A percentile compares a stretch with the other conserved stretches of the same genome.
Evolutionary conservation across 495 filamentous ascomycete genomes (phyloP).

Genomic region (Aspergillus indologenus): DNA sequence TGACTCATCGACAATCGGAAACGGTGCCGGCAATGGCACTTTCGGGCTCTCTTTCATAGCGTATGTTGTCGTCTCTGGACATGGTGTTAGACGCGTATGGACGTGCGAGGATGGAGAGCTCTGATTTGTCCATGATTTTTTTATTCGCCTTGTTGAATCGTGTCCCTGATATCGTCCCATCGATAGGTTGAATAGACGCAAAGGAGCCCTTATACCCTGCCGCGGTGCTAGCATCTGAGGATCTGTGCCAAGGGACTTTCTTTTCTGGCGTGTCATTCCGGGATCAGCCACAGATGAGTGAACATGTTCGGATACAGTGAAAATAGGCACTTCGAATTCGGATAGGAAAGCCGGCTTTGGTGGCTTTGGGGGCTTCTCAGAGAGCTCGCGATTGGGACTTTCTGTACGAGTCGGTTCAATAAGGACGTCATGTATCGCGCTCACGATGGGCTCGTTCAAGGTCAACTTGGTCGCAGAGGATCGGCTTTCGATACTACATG

Average conservation of each 20-base stretch:
- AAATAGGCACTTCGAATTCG: not conserved
- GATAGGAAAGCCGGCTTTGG: conserved; percentile 16
- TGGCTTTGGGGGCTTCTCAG: conserved; percentile 11
- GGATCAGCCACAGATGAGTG: not conserved
- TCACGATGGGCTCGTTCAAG: not conserved
- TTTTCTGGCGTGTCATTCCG: not conserved
- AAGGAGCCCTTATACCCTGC: not conserved
- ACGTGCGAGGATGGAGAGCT: conserved; percentile 6
- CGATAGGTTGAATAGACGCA: not conserved
- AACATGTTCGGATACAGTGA: not conserved
- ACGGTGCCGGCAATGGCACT: conserved; percentile 15
- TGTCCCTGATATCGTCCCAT: not conserved
- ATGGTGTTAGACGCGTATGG: conserved; percentile 6
- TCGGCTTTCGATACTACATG: not conserved
- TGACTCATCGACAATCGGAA: conserved; percentile 15
- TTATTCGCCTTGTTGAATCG: not conserved
- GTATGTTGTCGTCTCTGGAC: not conserved
- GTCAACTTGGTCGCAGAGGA: not conserved
- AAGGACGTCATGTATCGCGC: not conserved
- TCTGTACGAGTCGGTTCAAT: not conserved
- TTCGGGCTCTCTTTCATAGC: conserved; percentile 10
- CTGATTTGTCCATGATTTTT: conserved; percentile 2
- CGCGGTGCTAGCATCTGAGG: not conserved
- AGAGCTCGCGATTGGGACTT: not conserved
- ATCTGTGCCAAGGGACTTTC: not conserved